These are phyloP conservation scores for Jatropha podagrica DNA, from an alignment of 441 rosid genomes.

Conservation along the genomic window DNA sequence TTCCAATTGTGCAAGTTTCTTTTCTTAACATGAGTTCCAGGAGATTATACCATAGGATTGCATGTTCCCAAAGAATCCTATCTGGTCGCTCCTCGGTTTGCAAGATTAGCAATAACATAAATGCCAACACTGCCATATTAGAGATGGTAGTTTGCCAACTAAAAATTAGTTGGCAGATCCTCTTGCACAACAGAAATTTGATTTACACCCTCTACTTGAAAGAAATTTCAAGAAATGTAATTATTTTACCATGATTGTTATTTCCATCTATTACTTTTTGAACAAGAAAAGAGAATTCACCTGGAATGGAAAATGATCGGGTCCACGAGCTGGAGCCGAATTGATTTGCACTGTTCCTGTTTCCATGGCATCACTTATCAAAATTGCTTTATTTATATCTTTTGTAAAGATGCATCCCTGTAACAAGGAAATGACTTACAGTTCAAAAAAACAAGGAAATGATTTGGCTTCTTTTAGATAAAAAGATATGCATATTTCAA, in stretches of 20 bases:
- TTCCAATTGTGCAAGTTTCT: not conserved
- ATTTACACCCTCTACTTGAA: not conserved
- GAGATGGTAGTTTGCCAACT: not conserved
- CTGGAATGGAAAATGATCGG: conserved; percentile 99
- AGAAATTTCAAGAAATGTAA: not conserved
- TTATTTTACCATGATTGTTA: not conserved
- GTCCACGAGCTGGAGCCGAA: conserved; percentile 99
- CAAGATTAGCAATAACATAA: not conserved
- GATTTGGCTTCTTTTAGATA: not conserved
- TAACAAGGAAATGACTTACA: not conserved
- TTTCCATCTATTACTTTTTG: not conserved
- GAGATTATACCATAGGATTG: too few relatives aligned
- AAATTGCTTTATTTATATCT: conserved; percentile 84
- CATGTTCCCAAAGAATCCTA: not conserved
- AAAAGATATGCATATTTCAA: not conserved
- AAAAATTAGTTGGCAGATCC: not conserved
- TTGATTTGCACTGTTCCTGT: conserved; percentile 96
- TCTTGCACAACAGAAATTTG: not conserved
- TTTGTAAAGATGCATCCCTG: conserved; percentile 94
- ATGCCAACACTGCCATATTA: not conserved
- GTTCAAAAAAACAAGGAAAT: not conserved
- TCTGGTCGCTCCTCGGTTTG: not conserved
- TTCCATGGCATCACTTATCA: conserved; percentile 97
- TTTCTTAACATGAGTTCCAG: not conserved
- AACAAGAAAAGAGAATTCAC: conserved; percentile 28